A percentile compares a stretch with the other conserved stretches of the same genome.
Conservation (phyloP, 768 basidiomycete species). For the Kwoniella sp. region DNA sequence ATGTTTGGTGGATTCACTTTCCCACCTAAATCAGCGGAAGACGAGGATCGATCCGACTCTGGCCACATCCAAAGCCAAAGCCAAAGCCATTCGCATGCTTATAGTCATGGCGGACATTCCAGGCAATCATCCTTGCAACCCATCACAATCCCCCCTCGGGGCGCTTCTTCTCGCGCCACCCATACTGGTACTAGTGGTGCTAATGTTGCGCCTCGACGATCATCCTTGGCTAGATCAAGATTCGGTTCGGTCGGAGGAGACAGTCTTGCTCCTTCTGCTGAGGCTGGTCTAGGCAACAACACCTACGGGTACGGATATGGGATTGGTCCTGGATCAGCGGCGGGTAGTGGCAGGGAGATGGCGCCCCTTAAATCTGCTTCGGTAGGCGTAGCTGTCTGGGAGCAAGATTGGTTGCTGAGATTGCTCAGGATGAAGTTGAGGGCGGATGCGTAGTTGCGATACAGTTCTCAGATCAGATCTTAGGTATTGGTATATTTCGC, state of each 20-base stretch:
- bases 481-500: no score
- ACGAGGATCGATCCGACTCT: background rate
- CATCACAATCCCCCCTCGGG: background rate
- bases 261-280: constrained; percentile 5
- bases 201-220: constrained; percentile 5
- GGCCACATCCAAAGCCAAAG: no score
- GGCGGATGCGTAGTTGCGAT: constrained; percentile 35
- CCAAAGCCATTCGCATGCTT: background rate
- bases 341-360: constrained; percentile 1
- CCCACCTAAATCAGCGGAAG: constrained; percentile 24
- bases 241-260: constrained; percentile 14
- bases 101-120: background rate
- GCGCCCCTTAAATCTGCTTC: constrained; percentile 2
- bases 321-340: background rate
- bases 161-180: background rate
- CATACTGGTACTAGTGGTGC: background rate
- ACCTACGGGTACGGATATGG: constrained; percentile 2
- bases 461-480: no score
- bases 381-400: constrained; percentile 44
- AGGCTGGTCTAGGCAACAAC: constrained; percentile 7
- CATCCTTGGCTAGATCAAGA: constrained; percentile 23
- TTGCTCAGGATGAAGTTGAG: constrained; percentile 42
- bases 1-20: constrained; percentile 28
- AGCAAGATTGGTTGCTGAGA: constrained; percentile 49
- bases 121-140: background rate